Base-by-base conservation (phyloP, 140 eudicot genomes). In the Bidens hawaiensis region DNA sequence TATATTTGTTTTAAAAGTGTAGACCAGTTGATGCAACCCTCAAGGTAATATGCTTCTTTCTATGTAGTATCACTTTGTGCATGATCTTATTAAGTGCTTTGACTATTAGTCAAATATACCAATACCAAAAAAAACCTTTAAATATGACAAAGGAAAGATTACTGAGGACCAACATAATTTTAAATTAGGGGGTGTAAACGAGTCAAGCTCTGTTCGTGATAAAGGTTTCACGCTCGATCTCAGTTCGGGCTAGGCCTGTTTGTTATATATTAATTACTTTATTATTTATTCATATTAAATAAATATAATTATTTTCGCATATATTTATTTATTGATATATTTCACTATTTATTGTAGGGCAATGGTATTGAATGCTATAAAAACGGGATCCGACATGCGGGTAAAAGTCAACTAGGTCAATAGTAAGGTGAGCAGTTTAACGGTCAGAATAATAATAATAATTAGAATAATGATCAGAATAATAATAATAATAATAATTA, bases 21-120 rank as follows among this genome's bases (percentile, higher is more conserved):
- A 9, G 2, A 19, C 16, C 45, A 59, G 6, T 36, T n/a, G 87
- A 90, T 79, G 85, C 81, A 2, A 49, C n/a, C 85, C 87, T 91
- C 13, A 84, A 91, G 96, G 98, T 91, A 78, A 51, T 42, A 6
- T 25, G 5, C 36, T 4, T 14, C 36, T 50, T 23, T 49, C 24
- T 3, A 13, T 36, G 38, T 9, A 17, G 18, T 18, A 21, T 19
- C n/a, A 61, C 48, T 3, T 61, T 41, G 61, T 54, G 40, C 41
- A 27, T n/a, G 22, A 54, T 54, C 61, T 54, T 23, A 27, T 54
- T 26, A 26, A 27, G 40, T 54, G 61, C 15, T 23, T 54, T 27
- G 56, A n/a, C 61, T 26, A 54, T 28, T 8, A 54, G 13, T 54
- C 23, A 27, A 12, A 1, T 53, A n/a, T n/a, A n/a, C n/a, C n/a